Base-by-base conservation (phyloP, 257 asterid genomes). In the Solanum bukasovii region DNA sequence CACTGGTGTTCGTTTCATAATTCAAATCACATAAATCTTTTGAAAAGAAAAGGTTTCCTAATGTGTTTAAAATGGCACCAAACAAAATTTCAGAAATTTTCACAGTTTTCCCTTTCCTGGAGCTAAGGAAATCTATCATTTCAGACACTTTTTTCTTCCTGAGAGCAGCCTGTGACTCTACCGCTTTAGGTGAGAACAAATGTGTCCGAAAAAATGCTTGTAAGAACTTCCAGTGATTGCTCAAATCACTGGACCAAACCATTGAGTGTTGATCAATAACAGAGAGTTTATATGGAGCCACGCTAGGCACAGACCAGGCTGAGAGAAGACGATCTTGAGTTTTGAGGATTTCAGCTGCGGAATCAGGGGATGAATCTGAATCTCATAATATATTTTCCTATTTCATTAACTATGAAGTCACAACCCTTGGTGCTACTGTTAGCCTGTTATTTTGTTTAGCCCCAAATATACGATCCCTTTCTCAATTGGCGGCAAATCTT, bases 281-380 rank as follows among this genome's bases (percentile, higher is more conserved):
- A 23, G 79, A 34, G 49, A 18, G 63, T 13, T 88, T 70, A 5
- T 63, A 2, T 18, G 92, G 85, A 6, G 84, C 20, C 0, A 67
- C 67, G 14, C 42, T 71, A 5, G 95, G 94, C 29, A 90, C 90
- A n/a, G 59, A 34, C 16, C 92, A 84, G 0, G 90, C 93, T 0
- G 93, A 89, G 3, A 92, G 78, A 5, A 77, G 14, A 25, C 92
- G 88, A 61, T 92, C 93, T 23, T 92, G 87, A 3, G 88, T n/a
- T 35, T 89, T 90, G 40, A 94, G 91, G 71, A 93, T 90, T 31
- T 90, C 92, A 1, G 38, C 23, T 13, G 95, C 94, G 1, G 92
- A 92, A 1, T 81, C 88, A 4, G 94, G 90, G 0, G 96, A 91
- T 16, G 94, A 40, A 40, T 40, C 46, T 40, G 46, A 40, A 40